Conservation (phyloP, 129 eudicot genomes). For the Chrysanthemum lavandulifolium region DNA sequence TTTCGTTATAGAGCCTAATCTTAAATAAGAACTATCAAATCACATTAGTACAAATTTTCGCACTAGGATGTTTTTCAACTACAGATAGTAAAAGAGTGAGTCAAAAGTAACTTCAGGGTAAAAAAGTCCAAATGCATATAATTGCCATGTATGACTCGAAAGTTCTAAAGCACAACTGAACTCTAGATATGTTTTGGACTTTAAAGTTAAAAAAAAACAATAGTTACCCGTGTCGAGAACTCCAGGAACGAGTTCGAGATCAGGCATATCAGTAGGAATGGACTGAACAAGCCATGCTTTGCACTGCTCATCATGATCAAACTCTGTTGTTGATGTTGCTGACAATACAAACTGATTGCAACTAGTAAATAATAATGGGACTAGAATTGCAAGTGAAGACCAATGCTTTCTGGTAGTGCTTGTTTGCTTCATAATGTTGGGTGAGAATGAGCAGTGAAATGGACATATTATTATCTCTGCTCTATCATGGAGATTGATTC, state of each 20-base stretch:
- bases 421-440: neutral
- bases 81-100: too few species aligned
- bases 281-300: constrained; percentile 93
- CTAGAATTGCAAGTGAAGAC: constrained; percentile 12
- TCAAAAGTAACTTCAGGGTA: too few species aligned
- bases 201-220: neutral
- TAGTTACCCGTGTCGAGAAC: constrained; percentile 69
- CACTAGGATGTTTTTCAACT: too few species aligned
- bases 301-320: constrained; percentile 38
- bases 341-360: neutral
- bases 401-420: constrained; percentile 5
- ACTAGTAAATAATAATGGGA: constrained; percentile 16
- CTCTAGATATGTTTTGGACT: neutral
- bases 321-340: constrained; percentile 3
- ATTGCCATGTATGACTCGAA: too few species aligned
- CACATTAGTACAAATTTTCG: too few species aligned
- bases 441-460: constrained; percentile 5
- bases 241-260: constrained; percentile 70
- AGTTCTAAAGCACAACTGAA: neutral
- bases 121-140: too few species aligned
- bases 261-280: constrained; percentile 90
- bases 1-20: neutral
- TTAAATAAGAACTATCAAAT: neutral
- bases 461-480: constrained; percentile 27
- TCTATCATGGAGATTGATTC: too few species aligned